Base-by-base conservation (phyloP, 306 rosid genomes). In the Delonix regia region DNA sequence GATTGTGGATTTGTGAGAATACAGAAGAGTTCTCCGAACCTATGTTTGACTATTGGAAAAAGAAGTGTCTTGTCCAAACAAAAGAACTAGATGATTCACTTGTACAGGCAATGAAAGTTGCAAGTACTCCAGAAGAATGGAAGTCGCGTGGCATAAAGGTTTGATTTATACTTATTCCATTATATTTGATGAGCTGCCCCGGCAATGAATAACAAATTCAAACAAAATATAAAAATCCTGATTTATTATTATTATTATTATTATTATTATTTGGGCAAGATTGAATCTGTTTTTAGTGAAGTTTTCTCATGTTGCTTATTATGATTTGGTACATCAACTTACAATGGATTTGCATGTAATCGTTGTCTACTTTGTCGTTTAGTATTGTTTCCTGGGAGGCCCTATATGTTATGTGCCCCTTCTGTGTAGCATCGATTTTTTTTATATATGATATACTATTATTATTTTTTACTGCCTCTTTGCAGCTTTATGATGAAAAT, bases 121-220 rank as follows among this genome's bases (percentile, higher is more conserved):
- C 92, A 19, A 90, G 97, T 77, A 92, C 78, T 60, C 87, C 87
- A 12, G 91, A 87, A 80, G 97, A 92, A 81, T 92, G 97, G 97
- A 89, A 71, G 63, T 75, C 87, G 15, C 90, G 91, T 22, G 97
- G 97, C 78, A 83, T 84, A 45, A 90, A 92, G 97, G 96, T 90
- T 73, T 6, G 6, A 44, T 38, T 14, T n/a, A 16, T 45, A 21
- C 11, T 39, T 30, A 30, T 30, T 42, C 21, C 42, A 8, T 65
- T 59, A 7, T 22, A 27, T 33, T 74, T 22, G 25, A 18, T 63
- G 0, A 19, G 41, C 39, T n/a, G 49, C 13, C 52, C 4, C 36
- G 8, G 49, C 48, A 64, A 70, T 19, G 14, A 15, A 64, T 16
- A 39, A 39, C 14, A 42, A 42, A 38, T 38, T 42, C 13, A 0